Evolutionary conservation across 176 grass and related monocot genomes (phyloP), one percentile per base, ranked within the genome.

Genomic region (Triticum monococcum): DNA sequence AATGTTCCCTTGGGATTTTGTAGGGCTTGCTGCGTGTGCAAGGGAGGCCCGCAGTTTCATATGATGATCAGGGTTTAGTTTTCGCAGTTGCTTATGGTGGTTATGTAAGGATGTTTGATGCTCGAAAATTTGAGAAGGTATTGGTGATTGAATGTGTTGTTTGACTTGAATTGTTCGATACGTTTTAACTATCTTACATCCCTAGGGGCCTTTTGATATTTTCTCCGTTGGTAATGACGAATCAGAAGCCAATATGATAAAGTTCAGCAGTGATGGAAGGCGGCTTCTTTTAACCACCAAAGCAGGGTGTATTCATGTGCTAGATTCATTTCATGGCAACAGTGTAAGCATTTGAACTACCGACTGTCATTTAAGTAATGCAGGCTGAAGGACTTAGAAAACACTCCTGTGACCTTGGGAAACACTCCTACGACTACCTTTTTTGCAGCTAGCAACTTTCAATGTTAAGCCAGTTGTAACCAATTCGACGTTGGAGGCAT

Each of bases 1-100:
- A 82, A 46, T 79, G 40, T 76, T 77, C 57, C 68, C 26, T 68
- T 63, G 57, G 40, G 35, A 57, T 82, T 70, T 93, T 85, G 66
- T 75, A 98, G 97, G 94, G 93, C 74, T 91, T 92, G 71, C 78
- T 98, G 82, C 90, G 85, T 68, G 97, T 94, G 59, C 93, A 98
- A 92, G 97, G 97, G 50, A 86, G 94, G 48, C 97, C 97, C 68
- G 97, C 97, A 64, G 92, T 98, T 89, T 98, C 97, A 12, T 96
- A 91, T 88, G 94, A 98, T 88, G 94, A 96, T 40, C 97, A 98
- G 90, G 97, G 97, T 36, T 84, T 96, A 85, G 76, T 92, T 81
- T 98, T 98, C 87, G 97, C 85, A 79, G 84, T 98, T 82, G 97
- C 94, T 16, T 96, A 92, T 74, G 88, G 90, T 89, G 83, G 94